Evolutionary conservation across 2,329 filamentous ascomycete genomes (phyloP), one percentile per base, ranked within the genome.

Genomic region (Zymoseptoria passerinii): DNA sequence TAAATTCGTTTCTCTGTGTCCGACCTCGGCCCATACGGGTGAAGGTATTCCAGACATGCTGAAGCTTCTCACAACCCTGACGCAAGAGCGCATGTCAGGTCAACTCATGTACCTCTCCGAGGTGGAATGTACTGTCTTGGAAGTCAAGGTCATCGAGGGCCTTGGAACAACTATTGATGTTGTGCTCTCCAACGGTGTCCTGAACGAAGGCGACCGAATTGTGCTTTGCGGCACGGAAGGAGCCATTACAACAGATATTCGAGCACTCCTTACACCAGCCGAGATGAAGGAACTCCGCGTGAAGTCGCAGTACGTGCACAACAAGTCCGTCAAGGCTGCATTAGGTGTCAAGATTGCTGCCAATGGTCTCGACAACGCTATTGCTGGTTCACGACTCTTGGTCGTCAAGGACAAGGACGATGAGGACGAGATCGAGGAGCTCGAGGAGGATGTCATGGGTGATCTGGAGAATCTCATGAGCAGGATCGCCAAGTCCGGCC

Each of bases 21-120:
- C 94, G 48, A 99, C 95, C 3, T 97, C 94, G 2, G 95, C 95
- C 16, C 90, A 96, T 76, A 97, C 94, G n/a, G 95, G 94, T 68
- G 94, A 99, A 78, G 94, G 94, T 85, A 92, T 99, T 66, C 94
- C 94, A 23, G 94, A 99, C 75, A 92, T 99, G 91, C 80, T 99
- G 69, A 99, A 96, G 83, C 86, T 99, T 61, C 88, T 99, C 66
- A 79, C 95, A 53, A 86, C 89, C 68, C 82, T 99, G 59, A 96
- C 92, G 1, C 95, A 99, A 76, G 92, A 97, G 78, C 89, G 94
- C 69, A 97, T 99, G 90, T 92, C 94, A 51, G 90, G 88, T 68
- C 90, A 91, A 64, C 84, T 99, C 67, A 99, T 99, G 94, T 99
- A 99, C 74, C 83, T 99, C 58, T 94, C 92, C 29, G 94, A 99